Evolutionary conservation across 805 yeast species (phyloP), one percentile per base, ranked within the genome.

Genomic region (Torulaspora gathmanii): DNA sequence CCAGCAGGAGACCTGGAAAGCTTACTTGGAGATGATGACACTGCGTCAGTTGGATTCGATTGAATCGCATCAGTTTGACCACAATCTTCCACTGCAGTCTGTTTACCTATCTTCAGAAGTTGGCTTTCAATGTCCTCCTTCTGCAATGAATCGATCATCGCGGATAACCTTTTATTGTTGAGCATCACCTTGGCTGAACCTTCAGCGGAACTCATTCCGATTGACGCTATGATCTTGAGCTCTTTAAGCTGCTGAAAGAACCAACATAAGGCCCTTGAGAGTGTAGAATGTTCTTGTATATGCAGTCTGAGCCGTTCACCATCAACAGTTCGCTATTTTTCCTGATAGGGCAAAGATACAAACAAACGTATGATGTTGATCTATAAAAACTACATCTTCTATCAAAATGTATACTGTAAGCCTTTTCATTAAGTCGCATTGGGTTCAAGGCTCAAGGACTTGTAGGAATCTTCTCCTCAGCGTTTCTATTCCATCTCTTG

Each of bases 131-230:
- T 42, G 5, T 43, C 38, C n/a, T 48, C 56, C 29, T 50, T 46
- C 27, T 57, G 50, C 3, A 57, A 36, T 3, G 60, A 54, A 33
- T 61, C 64, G 8, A 61, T 57, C 63, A 61, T 55, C 15, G 57
- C 61, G 3, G 65, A 57, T 5, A 61, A 55, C 34, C 58, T 51
- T 40, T 61, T 53, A 10, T 60, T 50, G 35, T 56, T 59, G 4
- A 55, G 44, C 22, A 50, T 51, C 15, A 46, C 50, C 37, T 46
- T 52, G n/a, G 51, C 47, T n/a, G 50, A 42, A 22, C 46, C 44
- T 17, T 46, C 42, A 9, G 25, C 31, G 20, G 29, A 17, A 5
- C 25, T 22, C 42, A 39, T 39, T 22, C 10, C 12, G 10, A 31
- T 16, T 20, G 15, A 13, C 17, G 16, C 20, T 38, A 19, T 13